Percentiles rank a stretch among this genome's conserved stretches.
Evolutionary conservation across 768 basidiomycete genomes (phyloP).

Genomic region (Podaxis sp.): DNA sequence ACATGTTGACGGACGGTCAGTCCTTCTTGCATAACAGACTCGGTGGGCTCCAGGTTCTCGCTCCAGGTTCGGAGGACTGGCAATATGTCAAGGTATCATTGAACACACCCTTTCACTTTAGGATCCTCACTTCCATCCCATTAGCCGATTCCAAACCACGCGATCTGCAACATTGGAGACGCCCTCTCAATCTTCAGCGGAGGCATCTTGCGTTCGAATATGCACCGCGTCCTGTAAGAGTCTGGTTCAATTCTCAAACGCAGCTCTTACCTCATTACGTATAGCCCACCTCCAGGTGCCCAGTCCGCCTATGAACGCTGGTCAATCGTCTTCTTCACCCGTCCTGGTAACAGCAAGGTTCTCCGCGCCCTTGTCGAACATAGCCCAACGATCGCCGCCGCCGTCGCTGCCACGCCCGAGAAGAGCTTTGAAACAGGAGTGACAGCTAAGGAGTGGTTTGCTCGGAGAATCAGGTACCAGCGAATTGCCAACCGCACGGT

Average conservation of each 20-base stretch:
- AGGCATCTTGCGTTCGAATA: slow-evolving; percentile 57
- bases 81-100: slow-evolving; percentile 56
- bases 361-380: slow-evolving; percentile 49
- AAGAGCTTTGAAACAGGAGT: slow-evolving; percentile 30
- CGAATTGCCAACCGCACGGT: slow-evolving; percentile 40
- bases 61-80: slow-evolving; percentile 59
- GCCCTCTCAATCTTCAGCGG: slow-evolving; percentile 59
- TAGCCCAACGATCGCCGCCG: slow-evolving; percentile 46
- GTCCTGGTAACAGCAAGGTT: slow-evolving; percentile 49
- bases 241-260: background rate
- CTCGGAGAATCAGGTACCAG: slow-evolving; percentile 39
- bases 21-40: slow-evolving; percentile 68
- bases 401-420: slow-evolving; percentile 32
- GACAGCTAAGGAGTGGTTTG: slow-evolving; percentile 41
- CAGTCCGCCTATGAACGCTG: slow-evolving; percentile 53
- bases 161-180: slow-evolving; percentile 61
- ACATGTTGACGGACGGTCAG: slow-evolving; percentile 36
- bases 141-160: slow-evolving; percentile 50
- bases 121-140: background rate
- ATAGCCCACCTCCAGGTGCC: slow-evolving; percentile 52
- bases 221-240: slow-evolving; percentile 58
- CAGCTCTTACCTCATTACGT: background rate
- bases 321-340: slow-evolving; percentile 67
- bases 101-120: background rate
- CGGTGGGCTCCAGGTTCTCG: slow-evolving; percentile 66